Evolutionary conservation across 306 rosid genomes (phyloP).

Genomic region (Purshia tridentata): DNA sequence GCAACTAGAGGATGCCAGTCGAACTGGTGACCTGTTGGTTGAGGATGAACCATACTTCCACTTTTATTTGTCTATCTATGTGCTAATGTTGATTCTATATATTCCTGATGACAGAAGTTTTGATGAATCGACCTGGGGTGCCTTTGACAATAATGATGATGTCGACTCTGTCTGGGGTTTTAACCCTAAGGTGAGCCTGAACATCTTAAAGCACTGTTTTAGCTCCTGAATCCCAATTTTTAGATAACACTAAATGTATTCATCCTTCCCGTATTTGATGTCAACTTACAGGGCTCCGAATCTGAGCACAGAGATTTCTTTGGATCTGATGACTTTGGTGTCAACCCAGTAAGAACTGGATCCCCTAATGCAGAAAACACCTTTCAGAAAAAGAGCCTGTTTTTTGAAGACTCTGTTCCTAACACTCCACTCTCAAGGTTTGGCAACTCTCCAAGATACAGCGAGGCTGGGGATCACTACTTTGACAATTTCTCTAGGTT

Average conservation of each 20-base stretch:
- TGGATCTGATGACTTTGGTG: conserved; percentile 63
- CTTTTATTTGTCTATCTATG: not conserved
- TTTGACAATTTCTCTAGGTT: conserved; percentile 72
- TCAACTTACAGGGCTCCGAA: conserved; percentile 57
- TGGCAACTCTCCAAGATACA: conserved; percentile 83
- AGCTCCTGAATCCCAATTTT: conserved; percentile 1
- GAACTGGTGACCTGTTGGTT: no score
- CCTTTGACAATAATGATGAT: conserved; percentile 82
- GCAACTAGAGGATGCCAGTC: no score
- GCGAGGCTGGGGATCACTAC: conserved; percentile 83
- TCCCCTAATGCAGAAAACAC: conserved; percentile 50
- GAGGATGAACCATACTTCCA: no score
- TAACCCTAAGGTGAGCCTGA: conserved; percentile 64
- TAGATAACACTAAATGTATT: not conserved
- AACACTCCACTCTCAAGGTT: conserved; percentile 83
- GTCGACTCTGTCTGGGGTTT: conserved; percentile 89
- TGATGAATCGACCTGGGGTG: conserved; percentile 89
- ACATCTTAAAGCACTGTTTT: conserved; percentile 10
- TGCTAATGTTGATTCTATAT: conserved; percentile 31
- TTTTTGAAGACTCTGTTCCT: conserved; percentile 95
- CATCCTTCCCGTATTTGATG: conserved; percentile 28
- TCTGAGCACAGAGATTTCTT: conserved; percentile 62
- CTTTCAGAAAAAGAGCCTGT: conserved; percentile 67
- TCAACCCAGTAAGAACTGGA: conserved; percentile 69
- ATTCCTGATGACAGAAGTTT: conserved; percentile 55